Percentiles rank a stretch among this genome's conserved stretches.
phyloP scores from a whole-genome alignment of 805 yeast genomes.

The Debaryomyces castellii region DNA sequence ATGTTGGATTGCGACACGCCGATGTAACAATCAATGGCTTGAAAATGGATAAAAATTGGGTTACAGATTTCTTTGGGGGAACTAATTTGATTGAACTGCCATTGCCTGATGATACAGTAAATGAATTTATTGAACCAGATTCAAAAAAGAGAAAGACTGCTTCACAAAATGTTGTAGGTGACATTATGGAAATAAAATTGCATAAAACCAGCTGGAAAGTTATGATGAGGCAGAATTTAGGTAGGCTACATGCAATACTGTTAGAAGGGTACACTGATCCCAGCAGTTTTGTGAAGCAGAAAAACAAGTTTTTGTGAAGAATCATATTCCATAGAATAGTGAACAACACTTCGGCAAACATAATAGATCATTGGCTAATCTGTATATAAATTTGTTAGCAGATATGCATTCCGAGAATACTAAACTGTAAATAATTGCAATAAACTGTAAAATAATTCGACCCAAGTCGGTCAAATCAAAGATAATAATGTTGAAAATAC shows the following conservation, averaged over 20 bases:
- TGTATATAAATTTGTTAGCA: no score
- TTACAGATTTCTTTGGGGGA: conserved; percentile 23
- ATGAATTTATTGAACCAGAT: background rate
- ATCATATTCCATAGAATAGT: no score
- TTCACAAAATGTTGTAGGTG: conserved; percentile 21
- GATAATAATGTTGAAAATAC: background rate
- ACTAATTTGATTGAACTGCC: conserved; percentile 1
- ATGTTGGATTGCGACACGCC: conserved; percentile 27
- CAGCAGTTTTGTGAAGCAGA: conserved; percentile 4
- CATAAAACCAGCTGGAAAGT: conserved; percentile 45
- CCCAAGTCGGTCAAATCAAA: background rate
- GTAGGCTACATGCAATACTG: conserved; percentile 27
- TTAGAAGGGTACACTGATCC: conserved; percentile 31
- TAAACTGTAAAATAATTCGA: background rate
- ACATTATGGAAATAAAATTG: conserved; percentile 43
- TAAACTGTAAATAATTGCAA: background rate
- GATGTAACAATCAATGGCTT: conserved; percentile 32
- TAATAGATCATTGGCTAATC: no score
- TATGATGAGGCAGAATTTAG: conserved; percentile 19
- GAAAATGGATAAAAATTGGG: conserved; percentile 35
- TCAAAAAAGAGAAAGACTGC: conserved; percentile 11
- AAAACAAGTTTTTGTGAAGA: conserved; percentile 8
- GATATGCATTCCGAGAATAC: background rate
- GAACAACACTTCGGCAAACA: no score
- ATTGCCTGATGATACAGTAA: background rate